Evolutionary conservation across 2,329 filamentous ascomycete genomes (phyloP), one percentile per base, ranked within the genome.

Genomic region (Gliomastix tumulicola): DNA sequence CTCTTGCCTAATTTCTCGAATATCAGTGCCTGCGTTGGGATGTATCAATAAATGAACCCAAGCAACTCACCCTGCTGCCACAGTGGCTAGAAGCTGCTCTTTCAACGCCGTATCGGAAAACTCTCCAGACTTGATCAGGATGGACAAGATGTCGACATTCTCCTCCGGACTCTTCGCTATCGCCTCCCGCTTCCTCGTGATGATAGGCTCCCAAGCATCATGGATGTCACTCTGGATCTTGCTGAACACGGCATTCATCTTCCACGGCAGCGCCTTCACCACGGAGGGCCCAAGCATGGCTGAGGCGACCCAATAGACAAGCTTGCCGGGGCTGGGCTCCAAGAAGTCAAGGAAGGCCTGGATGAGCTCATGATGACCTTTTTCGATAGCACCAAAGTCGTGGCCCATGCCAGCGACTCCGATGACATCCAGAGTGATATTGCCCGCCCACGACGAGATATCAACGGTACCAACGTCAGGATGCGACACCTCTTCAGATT

Each of bases 91-190:
- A 2, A 76, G 58, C 38, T 76, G 72, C 42, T 76, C 70, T 7
- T 68, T 65, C 11, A 77, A 50, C n/a, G 65, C 59, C 5, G 60
- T 50, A 36, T 77, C 70, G 0, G 68, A 66, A 47, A 76, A 76
- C 36, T 68, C 62, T 36, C 65, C 63, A 4, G 66, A 67, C 41
- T 66, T 62, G 41, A 77, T 68, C 34, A 75, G 63, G 11, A 71
- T 59, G 0, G 69, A 82, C 38, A 88, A 60, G 31, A 88, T 80
- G 48, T 88, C 83, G 16, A 74, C 62, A 9, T 75, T 71, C 3
- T 55, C 65, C 55, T 59, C 57, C 7, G 49, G 51, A 41, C 53
- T 60, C 40, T 69, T 63, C 0, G 52, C 42, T 3, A 69, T 63
- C 0, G 71, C 74, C 6, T 61, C 57, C n/a, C 61, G 48, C 46